Percentiles rank a stretch among this genome's conserved stretches.
These are phyloP conservation scores for Suhomyces sp. DNA, from an alignment of 805 yeast genomes.

Conservation along the genomic window DNA sequence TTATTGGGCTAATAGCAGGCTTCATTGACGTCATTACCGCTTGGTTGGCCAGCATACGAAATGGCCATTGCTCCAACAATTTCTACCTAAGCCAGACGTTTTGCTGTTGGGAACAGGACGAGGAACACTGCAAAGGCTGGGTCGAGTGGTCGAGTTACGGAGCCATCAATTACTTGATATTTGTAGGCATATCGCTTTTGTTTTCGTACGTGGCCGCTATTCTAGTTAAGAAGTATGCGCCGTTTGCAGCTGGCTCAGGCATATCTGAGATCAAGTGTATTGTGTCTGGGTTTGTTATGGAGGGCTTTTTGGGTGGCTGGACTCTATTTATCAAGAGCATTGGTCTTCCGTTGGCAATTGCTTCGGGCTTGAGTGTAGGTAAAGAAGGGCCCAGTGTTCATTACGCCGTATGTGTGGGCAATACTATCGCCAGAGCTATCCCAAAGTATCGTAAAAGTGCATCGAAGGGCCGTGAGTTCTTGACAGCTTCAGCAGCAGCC, in stretches of 20 bases:
- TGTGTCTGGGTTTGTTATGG: conserved; percentile 81
- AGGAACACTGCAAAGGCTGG: conserved; percentile 63
- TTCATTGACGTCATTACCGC: conserved; percentile 77
- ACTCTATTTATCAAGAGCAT: conserved; percentile 74
- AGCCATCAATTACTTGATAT: conserved; percentile 52
- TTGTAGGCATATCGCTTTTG: conserved; percentile 53
- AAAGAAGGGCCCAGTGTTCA: conserved; percentile 99
- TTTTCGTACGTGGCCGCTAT: conserved; percentile 67
- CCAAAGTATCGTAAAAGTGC: conserved; percentile 44
- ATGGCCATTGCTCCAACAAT: conserved; percentile 71
- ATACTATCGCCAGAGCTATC: conserved; percentile 60
- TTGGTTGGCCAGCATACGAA: conserved; percentile 74
- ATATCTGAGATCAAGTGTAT: conserved; percentile 95
- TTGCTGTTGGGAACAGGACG: conserved; percentile 73
- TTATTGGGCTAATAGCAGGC: conserved; percentile 83
- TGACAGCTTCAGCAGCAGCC: conserved; percentile 92
- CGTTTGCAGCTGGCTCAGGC: conserved; percentile 95
- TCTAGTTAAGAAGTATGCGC: conserved; percentile 70
- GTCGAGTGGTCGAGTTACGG: conserved; percentile 52
- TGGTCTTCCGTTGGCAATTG: conserved; percentile 85
- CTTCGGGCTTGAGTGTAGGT: conserved; percentile 91
- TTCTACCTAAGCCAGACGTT: conserved; percentile 70
- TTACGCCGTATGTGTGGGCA: conserved; percentile 96
- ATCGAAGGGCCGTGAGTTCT: conserved; percentile 50
- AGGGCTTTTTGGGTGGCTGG: conserved; percentile 69